phyloP scores from a whole-genome alignment of 306 rosid species.

The Cucumis melo region DNA sequence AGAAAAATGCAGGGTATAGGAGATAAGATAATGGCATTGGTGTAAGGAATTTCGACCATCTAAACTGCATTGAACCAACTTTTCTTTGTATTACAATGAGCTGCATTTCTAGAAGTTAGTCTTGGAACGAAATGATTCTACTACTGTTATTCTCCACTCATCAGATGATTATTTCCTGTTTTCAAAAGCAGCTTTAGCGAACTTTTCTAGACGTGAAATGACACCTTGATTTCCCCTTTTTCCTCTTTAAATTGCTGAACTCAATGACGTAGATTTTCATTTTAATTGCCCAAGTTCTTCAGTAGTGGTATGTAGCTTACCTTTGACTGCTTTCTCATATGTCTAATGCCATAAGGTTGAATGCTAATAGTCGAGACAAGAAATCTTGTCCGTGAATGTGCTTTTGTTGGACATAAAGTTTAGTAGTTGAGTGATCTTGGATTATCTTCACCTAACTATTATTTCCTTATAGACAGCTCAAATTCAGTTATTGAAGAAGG shows the following conservation, averaged over 20 bases:
- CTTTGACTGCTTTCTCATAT: background rate
- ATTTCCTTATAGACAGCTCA: conserved; percentile 51
- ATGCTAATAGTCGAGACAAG: background rate
- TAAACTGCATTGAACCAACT: background rate
- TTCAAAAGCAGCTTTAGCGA: background rate
- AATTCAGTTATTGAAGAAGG: conserved; percentile 74
- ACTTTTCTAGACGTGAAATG: background rate
- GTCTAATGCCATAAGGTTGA: background rate
- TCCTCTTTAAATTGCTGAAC: background rate
- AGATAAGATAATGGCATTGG: background rate
- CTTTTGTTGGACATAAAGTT: background rate
- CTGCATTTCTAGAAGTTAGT: background rate
- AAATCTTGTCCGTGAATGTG: background rate
- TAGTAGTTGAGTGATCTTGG: background rate
- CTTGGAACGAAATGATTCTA: background rate
- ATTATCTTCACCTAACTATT: background rate
- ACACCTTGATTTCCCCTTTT: background rate
- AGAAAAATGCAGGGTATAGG: background rate
- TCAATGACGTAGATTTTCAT: background rate
- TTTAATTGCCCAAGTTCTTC: background rate
- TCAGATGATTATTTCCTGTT: background rate
- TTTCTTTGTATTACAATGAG: background rate
- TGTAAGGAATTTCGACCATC: background rate
- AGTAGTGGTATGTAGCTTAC: background rate
- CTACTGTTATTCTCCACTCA: background rate